Percentiles rank a stretch among this genome's conserved stretches.
These are phyloP conservation scores for Exophiala oligosperma DNA, from an alignment of 2,329 filamentous ascomycete species.

Conservation along the genomic window DNA sequence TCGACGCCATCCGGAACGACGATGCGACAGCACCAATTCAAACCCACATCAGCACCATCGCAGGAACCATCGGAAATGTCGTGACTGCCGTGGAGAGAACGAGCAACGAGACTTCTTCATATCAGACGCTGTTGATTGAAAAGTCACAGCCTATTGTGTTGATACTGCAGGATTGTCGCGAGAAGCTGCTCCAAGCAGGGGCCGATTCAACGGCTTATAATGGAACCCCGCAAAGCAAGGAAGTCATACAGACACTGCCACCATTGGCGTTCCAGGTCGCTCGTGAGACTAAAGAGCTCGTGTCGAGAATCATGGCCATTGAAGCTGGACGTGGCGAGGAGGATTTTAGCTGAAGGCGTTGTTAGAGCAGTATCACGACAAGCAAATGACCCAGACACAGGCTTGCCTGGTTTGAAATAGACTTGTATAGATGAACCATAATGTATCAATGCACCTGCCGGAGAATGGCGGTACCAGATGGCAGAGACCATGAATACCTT, in stretches of 20 bases:
- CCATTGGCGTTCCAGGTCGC: constrained; percentile 87
- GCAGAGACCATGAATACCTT: too few relatives aligned
- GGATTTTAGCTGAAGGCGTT: constrained; percentile 31
- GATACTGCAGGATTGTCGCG: constrained; percentile 60
- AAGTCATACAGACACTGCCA: constrained; percentile 70
- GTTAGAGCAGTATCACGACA: not conserved
- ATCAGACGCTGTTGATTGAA: constrained; percentile 45
- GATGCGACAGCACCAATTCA: constrained; percentile 65
- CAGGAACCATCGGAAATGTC: constrained; percentile 68
- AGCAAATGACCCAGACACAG: not conserved
- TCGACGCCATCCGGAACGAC: constrained; percentile 68
- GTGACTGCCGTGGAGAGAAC: constrained; percentile 63
- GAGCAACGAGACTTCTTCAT: constrained; percentile 49
- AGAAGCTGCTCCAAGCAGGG: constrained; percentile 64
- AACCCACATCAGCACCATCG: constrained; percentile 70
- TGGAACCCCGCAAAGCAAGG: constrained; percentile 50
- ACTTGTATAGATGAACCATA: constrained; percentile 6
- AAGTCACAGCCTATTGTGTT: constrained; percentile 42
- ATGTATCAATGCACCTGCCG: constrained; percentile 6
- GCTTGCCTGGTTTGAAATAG: not conserved
- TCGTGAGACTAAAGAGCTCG: constrained; percentile 75
- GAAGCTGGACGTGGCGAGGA: constrained; percentile 34
- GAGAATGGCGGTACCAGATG: not conserved
- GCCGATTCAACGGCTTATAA: constrained; percentile 62
- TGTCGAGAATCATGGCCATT: constrained; percentile 48